A percentile compares a stretch with the other conserved stretches of the same genome.
These are phyloP conservation scores for Solanum commersonii DNA, from an alignment of 257 asterid genomes.

Conservation along the genomic window DNA sequence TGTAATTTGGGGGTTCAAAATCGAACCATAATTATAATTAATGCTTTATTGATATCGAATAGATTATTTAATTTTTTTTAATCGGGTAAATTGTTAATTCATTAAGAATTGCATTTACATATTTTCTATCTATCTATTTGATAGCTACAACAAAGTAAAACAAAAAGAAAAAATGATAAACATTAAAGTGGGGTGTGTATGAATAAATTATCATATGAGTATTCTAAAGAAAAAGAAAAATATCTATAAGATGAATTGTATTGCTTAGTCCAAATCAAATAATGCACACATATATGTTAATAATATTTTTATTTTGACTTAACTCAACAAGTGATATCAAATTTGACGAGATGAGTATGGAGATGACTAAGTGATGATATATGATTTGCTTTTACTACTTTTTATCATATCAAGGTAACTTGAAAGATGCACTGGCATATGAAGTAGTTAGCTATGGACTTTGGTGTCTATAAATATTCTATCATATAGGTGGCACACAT, in stretches of 20 bases:
- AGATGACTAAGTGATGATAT: too few relatives aligned
- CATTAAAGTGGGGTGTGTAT: background rate
- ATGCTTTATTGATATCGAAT: background rate
- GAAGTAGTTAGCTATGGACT: background rate
- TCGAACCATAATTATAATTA: background rate
- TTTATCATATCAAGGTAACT: background rate
- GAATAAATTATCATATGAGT: background rate
- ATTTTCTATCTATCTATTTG: too few relatives aligned
- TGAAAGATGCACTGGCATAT: background rate
- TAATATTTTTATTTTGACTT: too few relatives aligned
- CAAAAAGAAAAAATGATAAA: background rate
- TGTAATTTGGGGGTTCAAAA: background rate
- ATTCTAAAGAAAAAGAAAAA: background rate
- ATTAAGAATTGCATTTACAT: too few relatives aligned
- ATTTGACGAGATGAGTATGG: too few relatives aligned
- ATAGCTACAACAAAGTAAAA: background rate
- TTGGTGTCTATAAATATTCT: too few relatives aligned
- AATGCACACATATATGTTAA: background rate
- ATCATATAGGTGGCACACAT: background rate
- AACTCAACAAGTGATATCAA: too few relatives aligned
- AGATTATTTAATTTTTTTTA: background rate
- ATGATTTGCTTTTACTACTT: background rate
- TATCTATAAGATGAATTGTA: background rate
- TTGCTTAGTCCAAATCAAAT: background rate
- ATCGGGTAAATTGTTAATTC: too few relatives aligned